Conservation (phyloP, 345 rosid species). For the Murraya paniculata region DNA sequence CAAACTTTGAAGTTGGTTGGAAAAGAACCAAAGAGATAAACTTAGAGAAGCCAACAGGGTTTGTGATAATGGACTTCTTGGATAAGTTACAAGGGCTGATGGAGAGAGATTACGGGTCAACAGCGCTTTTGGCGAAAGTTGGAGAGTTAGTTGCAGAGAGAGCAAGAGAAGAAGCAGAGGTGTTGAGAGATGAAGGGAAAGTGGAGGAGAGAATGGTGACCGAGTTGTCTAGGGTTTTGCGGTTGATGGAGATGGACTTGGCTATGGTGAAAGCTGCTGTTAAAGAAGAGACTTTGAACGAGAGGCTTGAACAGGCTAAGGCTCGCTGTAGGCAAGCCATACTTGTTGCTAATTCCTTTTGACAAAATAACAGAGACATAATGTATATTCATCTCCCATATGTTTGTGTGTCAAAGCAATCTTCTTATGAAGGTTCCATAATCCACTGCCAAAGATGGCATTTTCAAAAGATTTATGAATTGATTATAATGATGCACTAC, state of each 20-base stretch:
- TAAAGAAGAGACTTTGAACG: conserved; percentile 64
- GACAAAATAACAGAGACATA: conserved; percentile 5
- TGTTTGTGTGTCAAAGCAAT: background rate
- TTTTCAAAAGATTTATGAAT: background rate
- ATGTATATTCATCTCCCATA: background rate
- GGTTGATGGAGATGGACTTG: conserved; percentile 95
- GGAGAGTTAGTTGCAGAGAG: conserved; percentile 92
- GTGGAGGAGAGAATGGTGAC: conserved; percentile 87
- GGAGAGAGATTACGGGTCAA: conserved; percentile 75
- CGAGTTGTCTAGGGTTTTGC: conserved; percentile 82
- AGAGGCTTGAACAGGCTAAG: conserved; percentile 76
- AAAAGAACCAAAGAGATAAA: conserved; percentile 65
- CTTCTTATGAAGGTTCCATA: background rate
- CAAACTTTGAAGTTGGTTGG: conserved; percentile 85
- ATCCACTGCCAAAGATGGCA: background rate
- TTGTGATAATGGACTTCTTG: conserved; percentile 78
- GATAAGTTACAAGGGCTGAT: conserved; percentile 70
- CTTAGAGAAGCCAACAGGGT: conserved; percentile 73
- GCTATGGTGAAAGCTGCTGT: conserved; percentile 93
- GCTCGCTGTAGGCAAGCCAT: conserved; percentile 93
- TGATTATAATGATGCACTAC: background rate
- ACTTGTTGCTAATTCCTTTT: conserved; percentile 78
- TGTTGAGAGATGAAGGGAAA: conserved; percentile 70
- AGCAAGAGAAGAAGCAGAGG: conserved; percentile 87
- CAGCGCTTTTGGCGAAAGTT: conserved; percentile 62